Evolutionary conservation across 108 stramenopile genomes (phyloP).

Genomic region (Skeletonema potamos): DNA sequence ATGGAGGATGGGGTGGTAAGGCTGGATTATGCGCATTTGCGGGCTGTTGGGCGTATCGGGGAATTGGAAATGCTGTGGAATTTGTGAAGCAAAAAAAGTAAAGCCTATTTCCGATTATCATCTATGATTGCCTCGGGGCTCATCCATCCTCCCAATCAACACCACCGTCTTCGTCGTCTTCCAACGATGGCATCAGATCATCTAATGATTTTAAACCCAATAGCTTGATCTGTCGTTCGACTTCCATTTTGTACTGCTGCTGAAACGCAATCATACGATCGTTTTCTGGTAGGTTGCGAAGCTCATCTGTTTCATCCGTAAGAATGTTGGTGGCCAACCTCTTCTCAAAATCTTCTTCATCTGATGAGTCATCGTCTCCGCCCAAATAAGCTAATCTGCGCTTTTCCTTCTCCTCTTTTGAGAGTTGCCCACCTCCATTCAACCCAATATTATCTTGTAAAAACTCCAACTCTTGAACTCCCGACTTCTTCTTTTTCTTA

Average conservation of each 20-base stretch:
- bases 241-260: conserved; percentile 75
- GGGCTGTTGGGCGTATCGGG: conserved; percentile 50
- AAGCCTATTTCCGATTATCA: no score
- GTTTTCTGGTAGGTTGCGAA: conserved; percentile 61
- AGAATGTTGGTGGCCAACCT: conserved; percentile 14
- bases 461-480: conserved; percentile 46
- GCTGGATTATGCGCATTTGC: conserved; percentile 68
- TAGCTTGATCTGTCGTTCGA: conserved; percentile 57
- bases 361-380: conserved; percentile 49
- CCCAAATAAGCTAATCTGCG: conserved; percentile 30
- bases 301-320: conserved; percentile 57
- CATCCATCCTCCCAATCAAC: conserved; percentile 53
- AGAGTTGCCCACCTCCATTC: conserved; percentile 14
- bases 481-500: conserved; percentile 32
- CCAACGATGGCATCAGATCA: conserved; percentile 4
- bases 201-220: conserved; percentile 29
- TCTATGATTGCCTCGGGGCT: no score
- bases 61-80: conserved; percentile 32
- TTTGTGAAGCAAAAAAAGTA: conserved; percentile 7
- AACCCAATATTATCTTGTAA: conserved; percentile 78
- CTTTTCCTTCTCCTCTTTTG: conserved; percentile 54
- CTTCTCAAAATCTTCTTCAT: conserved; percentile 15
- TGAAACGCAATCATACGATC: conserved; percentile 69
- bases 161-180: conserved; percentile 23
- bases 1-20: conserved; percentile 71